Percentiles rank a stretch among this genome's conserved stretches.
These are phyloP conservation scores for Bipolaris zeicola DNA, from an alignment of 2,329 filamentous ascomycete genomes.

Conservation along the genomic window DNA sequence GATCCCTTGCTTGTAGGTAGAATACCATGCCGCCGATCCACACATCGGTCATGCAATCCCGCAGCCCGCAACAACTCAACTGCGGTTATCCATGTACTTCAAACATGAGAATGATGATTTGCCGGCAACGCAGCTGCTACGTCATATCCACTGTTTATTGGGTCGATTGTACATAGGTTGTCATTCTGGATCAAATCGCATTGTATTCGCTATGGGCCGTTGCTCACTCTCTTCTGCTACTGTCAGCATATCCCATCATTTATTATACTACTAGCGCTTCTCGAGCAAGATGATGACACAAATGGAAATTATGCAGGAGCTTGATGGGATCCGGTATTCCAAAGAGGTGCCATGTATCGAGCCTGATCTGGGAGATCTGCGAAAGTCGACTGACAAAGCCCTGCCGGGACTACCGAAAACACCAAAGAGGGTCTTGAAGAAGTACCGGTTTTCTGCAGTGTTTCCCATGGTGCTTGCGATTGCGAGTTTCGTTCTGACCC, in stretches of 20 bases:
- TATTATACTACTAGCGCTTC: neutral
- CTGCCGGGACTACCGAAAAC: conserved; percentile 27
- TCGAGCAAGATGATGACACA: neutral
- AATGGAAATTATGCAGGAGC: conserved; percentile 2
- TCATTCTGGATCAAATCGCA: neutral
- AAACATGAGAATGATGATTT: neutral
- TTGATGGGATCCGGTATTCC: conserved; percentile 9
- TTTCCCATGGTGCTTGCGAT: conserved; percentile 19
- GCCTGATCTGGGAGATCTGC: conserved; percentile 30
- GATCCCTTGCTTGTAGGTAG: neutral
- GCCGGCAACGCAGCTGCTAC: neutral
- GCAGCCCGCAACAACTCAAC: conserved; percentile 9
- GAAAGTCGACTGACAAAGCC: conserved; percentile 26
- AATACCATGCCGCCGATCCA: neutral
- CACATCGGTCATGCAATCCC: neutral
- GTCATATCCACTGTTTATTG: conserved; percentile 1
- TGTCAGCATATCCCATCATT: neutral
- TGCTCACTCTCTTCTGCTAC: neutral
- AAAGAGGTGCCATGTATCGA: conserved; percentile 20
- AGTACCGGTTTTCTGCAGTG: conserved; percentile 29
- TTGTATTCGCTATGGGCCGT: neutral
- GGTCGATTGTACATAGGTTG: neutral
- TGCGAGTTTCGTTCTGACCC: conserved; percentile 20
- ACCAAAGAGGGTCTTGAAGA: conserved; percentile 25
- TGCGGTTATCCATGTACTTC: conserved; percentile 11